Conservation (phyloP, 2,329 filamentous ascomycete genomes). For the Beauveria rudraprayagi region DNA sequence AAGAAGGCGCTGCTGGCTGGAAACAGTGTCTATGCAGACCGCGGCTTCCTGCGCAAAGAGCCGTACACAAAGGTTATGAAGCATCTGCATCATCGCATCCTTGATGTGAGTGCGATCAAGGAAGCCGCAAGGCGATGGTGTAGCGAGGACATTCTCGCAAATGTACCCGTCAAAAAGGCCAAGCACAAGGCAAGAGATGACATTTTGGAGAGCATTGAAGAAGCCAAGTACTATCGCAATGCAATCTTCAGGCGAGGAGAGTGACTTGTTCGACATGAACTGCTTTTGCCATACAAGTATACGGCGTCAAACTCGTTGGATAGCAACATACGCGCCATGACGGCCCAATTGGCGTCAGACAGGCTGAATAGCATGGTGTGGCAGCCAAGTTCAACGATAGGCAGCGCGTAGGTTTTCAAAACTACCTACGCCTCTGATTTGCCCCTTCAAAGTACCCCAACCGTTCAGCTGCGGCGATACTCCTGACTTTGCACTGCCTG, state of each 20-base stretch:
- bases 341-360: background rate
- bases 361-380: background rate
- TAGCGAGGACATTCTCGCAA: constrained; percentile 39
- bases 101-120: constrained; percentile 89
- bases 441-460: background rate
- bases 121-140: constrained; percentile 83
- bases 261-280: background rate
- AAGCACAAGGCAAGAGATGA: constrained; percentile 80
- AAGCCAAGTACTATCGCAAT: constrained; percentile 76
- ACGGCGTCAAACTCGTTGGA: background rate
- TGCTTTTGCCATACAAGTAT: background rate
- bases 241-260: constrained; percentile 46
- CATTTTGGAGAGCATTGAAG: constrained; percentile 89
- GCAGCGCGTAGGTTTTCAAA: background rate
- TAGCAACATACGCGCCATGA: background rate
- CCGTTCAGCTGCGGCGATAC: too few species aligned
- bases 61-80: constrained; percentile 69
- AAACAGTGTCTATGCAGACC: constrained; percentile 88
- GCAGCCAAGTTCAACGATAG: background rate
- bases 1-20: constrained; percentile 71
- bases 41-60: constrained; percentile 64
- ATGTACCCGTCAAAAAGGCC: constrained; percentile 40
- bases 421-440: background rate
- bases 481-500: background rate
- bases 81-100: constrained; percentile 79